These are phyloP conservation scores for Paramecium primaurelia DNA, from an alignment of 73 alveolate species.

Conservation along the genomic window DNA sequence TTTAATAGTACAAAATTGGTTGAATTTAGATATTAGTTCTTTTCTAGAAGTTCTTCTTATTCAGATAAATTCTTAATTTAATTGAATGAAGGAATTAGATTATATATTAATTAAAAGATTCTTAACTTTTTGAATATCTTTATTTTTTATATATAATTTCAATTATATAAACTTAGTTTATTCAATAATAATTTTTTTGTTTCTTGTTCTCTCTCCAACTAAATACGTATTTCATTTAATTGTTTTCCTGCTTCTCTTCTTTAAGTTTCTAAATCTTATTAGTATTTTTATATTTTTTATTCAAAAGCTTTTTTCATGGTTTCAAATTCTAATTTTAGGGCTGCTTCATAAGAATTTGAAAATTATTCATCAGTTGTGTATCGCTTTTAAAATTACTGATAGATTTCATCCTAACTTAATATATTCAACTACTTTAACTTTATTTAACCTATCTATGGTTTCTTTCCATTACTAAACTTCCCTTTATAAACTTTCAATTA, in stretches of 20 bases:
- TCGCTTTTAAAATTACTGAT: not conserved
- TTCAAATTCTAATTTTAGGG: constrained; percentile 31
- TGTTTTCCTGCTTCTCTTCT: not conserved
- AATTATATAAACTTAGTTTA: constrained; percentile 28
- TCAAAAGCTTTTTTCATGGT: constrained; percentile 31
- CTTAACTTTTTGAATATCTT: not conserved
- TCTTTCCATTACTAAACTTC: not conserved
- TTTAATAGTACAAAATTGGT: not conserved
- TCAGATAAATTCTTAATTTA: not conserved
- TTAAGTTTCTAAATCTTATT: not conserved
- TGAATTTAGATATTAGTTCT: no score
- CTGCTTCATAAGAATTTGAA: constrained; percentile 47
- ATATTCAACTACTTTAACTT: not conserved
- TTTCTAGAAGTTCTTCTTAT: not conserved
- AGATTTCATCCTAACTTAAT: not conserved
- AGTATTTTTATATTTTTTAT: not conserved
- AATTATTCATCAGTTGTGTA: not conserved
- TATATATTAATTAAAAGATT: no score
- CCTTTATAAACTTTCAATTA: not conserved
- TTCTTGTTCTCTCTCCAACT: constrained; percentile 28
- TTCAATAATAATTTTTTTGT: constrained; percentile 34
- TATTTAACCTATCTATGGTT: not conserved
- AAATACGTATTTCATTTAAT: not conserved
- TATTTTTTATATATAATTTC: not conserved
- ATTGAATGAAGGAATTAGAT: not conserved